A percentile compares a stretch with the other conserved stretches of the same genome.
Conservation (phyloP, 169 alveolate species). For the Plasmodium gonderi region DNA sequence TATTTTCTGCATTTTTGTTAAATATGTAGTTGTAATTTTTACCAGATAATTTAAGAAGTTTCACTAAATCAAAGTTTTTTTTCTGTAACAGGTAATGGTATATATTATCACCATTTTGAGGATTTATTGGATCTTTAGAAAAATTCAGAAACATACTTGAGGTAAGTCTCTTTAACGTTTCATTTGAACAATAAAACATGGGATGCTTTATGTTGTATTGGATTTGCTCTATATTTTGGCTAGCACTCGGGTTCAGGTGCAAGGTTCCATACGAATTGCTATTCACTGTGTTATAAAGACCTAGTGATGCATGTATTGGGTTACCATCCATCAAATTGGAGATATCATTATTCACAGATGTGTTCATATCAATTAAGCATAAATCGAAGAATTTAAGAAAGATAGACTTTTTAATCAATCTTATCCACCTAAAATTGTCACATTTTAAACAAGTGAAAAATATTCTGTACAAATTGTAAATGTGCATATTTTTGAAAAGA, state of each 20-base stretch:
- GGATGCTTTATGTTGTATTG: slow-evolving; percentile 69
- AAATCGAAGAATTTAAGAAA: slow-evolving; percentile 78
- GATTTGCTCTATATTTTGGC: too few relatives aligned
- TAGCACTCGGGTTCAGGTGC: too few relatives aligned
- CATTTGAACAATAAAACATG: slow-evolving; percentile 60
- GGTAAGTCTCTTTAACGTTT: slow-evolving; percentile 22
- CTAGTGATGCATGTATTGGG: background rate
- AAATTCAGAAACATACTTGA: slow-evolving; percentile 72
- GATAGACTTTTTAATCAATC: slow-evolving; percentile 75
- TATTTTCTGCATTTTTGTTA: slow-evolving; percentile 49
- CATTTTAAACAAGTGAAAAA: slow-evolving; percentile 76
- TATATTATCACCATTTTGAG: slow-evolving; percentile 77
- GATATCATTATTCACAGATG: background rate
- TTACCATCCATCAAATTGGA: slow-evolving; percentile 73
- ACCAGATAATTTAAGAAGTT: slow-evolving; percentile 72
- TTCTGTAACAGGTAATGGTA: slow-evolving; percentile 80
- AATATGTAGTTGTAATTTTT: slow-evolving; percentile 61
- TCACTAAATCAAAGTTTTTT: slow-evolving; percentile 68
- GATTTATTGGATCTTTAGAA: slow-evolving; percentile 73
- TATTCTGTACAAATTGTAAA: slow-evolving; percentile 78
- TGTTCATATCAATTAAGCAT: slow-evolving; percentile 65
- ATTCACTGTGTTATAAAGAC: too few relatives aligned
- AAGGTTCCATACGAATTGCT: too few relatives aligned
- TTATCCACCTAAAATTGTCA: slow-evolving; percentile 80
- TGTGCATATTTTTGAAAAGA: slow-evolving; percentile 76